Evolutionary conservation across 2,329 filamentous ascomycete genomes (phyloP), one percentile per base, ranked within the genome.

Genomic region (Neurospora sp.): DNA sequence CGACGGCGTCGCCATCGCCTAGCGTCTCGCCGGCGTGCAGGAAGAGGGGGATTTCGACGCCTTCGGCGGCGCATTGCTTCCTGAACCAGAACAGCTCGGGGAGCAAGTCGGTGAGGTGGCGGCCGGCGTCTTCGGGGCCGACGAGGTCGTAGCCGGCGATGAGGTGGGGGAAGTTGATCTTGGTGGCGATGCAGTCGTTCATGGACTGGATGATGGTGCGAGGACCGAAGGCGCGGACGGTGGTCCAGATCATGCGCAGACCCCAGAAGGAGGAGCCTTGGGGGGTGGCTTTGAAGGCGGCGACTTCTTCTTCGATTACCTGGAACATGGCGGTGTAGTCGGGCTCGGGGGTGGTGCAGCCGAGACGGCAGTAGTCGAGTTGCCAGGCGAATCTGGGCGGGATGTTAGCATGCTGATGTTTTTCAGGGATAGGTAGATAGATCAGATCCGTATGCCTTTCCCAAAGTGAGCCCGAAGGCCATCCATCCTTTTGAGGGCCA

Each of bases 51-150:
- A 99, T 89, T 67, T 93, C 88, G 43, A 97, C 87, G 2, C 87
- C 88, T 76, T 93, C 90, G 77, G 92, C 85, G 0, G 88, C 87
- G 78, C 93, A 97, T 75, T 91, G 88, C 79, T 95, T 94, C 73
- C 90, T 90, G 85, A 98, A 97, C 93, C 93, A 97, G 80, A 97
- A 95, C 0, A 98, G 83, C 76, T 97, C 89, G 0, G 94, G 93
- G 0, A 95, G 85, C 3, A 97, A 82, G 74, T 96, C 91, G 38
- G 86, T 84, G 36, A 97, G 86, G 0, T 93, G 86, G 13, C 92
- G 87, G 1, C 93, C 94, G 1, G 85, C 79, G 77, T 96, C 92
- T 82, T 97, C 95, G 79, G 95, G 91, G 0, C 93, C 94, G 5
- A 97, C 93, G 10, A 97, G 82, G 79, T 98, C 95, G 80, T 93